Evolutionary conservation across 2,329 filamentous ascomycete species (phyloP).

Genomic region (Alternaria arborescens): DNA sequence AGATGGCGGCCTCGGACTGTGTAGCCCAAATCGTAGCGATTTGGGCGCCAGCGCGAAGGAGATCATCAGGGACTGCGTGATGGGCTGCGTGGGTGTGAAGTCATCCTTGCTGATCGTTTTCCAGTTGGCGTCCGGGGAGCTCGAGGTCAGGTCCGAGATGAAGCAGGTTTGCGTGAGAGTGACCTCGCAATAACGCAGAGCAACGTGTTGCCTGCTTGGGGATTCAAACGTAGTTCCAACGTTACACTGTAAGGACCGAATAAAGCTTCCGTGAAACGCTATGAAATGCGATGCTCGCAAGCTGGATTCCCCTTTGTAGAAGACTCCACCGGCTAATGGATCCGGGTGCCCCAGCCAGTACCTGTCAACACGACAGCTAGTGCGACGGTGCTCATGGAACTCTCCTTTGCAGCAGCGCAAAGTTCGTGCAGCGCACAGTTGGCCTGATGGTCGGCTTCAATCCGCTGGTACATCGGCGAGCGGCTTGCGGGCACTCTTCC

Average conservation of each 20-base stretch:
- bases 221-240: slow-evolving; percentile 21
- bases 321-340: slow-evolving; percentile 38
- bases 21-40: slow-evolving; percentile 16
- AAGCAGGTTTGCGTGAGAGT: slow-evolving; percentile 18
- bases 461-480: slow-evolving; percentile 24
- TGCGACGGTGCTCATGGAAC: slow-evolving; percentile 21
- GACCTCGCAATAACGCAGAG: slow-evolving; percentile 24
- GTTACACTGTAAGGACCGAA: slow-evolving; percentile 17
- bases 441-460: slow-evolving; percentile 17
- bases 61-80: slow-evolving; percentile 31
- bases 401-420: slow-evolving; percentile 16
- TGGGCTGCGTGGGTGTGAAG: slow-evolving; percentile 21
- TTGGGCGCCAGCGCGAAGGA: slow-evolving; percentile 21
- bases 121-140: slow-evolving; percentile 21
- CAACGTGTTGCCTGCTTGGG: slow-evolving; percentile 22
- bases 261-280: slow-evolving; percentile 38
- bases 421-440: slow-evolving; percentile 18
- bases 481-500: slow-evolving; percentile 36
- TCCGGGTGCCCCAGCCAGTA: slow-evolving; percentile 29
- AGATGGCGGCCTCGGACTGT: slow-evolving; percentile 7
- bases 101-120: slow-evolving; percentile 35
- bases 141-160: slow-evolving; percentile 18
- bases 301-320: slow-evolving; percentile 35
- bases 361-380: slow-evolving; percentile 26
- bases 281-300: slow-evolving; percentile 35